A percentile compares a stretch with the other conserved stretches of the same genome.
Conservation (phyloP, 352 stramenopile species). For the Aphanomyces stellatus region DNA sequence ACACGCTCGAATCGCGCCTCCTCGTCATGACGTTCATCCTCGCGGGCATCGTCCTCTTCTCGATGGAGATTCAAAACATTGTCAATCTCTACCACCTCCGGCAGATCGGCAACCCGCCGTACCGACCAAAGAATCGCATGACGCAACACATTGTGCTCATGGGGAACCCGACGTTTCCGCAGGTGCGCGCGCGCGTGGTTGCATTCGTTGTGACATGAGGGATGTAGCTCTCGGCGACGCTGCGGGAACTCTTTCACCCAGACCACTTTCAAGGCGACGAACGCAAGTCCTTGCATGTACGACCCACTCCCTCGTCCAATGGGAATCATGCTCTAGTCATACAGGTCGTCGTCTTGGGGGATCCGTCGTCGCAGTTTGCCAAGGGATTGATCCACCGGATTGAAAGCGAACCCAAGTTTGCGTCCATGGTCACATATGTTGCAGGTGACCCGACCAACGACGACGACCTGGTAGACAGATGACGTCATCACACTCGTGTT, state of each 20-base stretch:
- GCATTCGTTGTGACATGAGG: not conserved
- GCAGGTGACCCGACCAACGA: slow-evolving; percentile 56
- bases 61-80: slow-evolving; percentile 83
- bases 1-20: slow-evolving; percentile 72
- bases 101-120: slow-evolving; percentile 73
- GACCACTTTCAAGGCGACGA: slow-evolving; percentile 41
- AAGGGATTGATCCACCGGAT: slow-evolving; percentile 62
- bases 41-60: slow-evolving; percentile 81
- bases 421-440: slow-evolving; percentile 69
- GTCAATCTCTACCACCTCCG: slow-evolving; percentile 77
- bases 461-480: slow-evolving; percentile 51
- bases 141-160: slow-evolving; percentile 68
- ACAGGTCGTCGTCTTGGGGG: slow-evolving; percentile 60
- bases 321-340: slow-evolving; percentile 5
- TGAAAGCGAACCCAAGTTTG: slow-evolving; percentile 71
- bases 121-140: slow-evolving; percentile 49
- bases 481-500: not conserved
- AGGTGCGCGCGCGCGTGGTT: slow-evolving; percentile 12
- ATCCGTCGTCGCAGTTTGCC: slow-evolving; percentile 55
- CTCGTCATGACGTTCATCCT: slow-evolving; percentile 86
- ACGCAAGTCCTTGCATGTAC: not conserved
- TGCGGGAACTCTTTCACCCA: slow-evolving; percentile 83
- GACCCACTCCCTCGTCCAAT: not conserved
- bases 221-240: slow-evolving; percentile 48
- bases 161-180: slow-evolving; percentile 74